Evolutionary conservation across 2,329 filamentous ascomycete species (phyloP).

Genomic region (Xylariaceae sp.): DNA sequence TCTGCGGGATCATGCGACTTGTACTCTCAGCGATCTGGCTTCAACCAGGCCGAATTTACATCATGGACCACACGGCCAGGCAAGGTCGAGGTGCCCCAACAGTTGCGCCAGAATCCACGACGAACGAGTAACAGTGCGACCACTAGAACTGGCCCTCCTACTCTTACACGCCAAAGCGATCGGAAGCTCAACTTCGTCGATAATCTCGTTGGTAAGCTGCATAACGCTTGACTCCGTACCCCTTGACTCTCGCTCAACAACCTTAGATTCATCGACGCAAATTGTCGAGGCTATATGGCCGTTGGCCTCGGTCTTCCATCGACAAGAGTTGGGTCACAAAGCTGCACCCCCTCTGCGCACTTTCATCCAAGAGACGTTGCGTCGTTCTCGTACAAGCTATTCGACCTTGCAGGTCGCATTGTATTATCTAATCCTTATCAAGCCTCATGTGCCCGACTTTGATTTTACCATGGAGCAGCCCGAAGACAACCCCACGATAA

Average conservation of each 20-base stretch:
- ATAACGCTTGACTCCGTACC: slow-evolving; percentile 29
- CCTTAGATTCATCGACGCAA: slow-evolving; percentile 87
- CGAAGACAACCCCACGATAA: slow-evolving; percentile 66
- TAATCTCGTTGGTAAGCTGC: slow-evolving; percentile 89
- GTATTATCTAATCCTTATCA: slow-evolving; percentile 94
- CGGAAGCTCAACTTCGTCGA: slow-evolving; percentile 95
- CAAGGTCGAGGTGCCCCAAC: slow-evolving; percentile 50
- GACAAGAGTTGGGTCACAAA: slow-evolving; percentile 68
- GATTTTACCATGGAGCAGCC: slow-evolving; percentile 87
- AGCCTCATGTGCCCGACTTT: slow-evolving; percentile 77
- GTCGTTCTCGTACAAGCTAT: slow-evolving; percentile 92
- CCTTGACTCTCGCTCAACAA: slow-evolving; percentile 32
- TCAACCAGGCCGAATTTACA: slow-evolving; percentile 9
- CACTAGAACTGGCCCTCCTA: slow-evolving; percentile 63
- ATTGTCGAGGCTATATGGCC: slow-evolving; percentile 98
- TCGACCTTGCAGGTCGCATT: slow-evolving; percentile 95
- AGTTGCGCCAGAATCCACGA: slow-evolving; percentile 64
- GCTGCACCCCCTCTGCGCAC: slow-evolving; percentile 85
- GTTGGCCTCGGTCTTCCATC: slow-evolving; percentile 75
- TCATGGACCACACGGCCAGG: slow-evolving; percentile 35
- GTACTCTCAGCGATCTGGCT: slow-evolving; percentile 26
- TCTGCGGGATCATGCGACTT: slow-evolving; percentile 46
- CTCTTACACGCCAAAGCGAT: slow-evolving; percentile 81
- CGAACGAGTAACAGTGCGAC: slow-evolving; percentile 54
- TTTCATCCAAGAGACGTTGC: slow-evolving; percentile 96